A percentile compares a stretch with the other conserved stretches of the same genome.
Conservation (phyloP, 148 eudicot genomes). For the Rhododendron henanense region DNA sequence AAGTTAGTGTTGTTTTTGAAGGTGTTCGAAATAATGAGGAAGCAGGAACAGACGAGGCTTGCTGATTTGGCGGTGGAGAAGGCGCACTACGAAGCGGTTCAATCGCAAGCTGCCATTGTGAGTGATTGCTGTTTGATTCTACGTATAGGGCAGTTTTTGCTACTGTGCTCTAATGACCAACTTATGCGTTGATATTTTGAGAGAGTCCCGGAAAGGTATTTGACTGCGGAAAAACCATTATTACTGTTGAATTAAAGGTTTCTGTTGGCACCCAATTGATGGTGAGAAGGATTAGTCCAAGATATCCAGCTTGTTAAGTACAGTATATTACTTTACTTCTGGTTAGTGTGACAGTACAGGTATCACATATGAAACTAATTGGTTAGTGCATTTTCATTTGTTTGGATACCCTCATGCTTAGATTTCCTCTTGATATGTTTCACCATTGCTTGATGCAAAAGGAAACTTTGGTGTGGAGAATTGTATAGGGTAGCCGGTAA, state of each 20-base stretch:
- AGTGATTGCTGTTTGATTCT: constrained; percentile 17
- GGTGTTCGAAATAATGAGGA: constrained; percentile 79
- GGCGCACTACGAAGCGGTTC: constrained; percentile 46
- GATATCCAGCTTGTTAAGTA: not conserved
- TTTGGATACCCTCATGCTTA: not conserved
- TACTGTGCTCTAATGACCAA: not conserved
- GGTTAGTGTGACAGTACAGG: not conserved
- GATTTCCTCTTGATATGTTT: not conserved
- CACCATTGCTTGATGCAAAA: not conserved
- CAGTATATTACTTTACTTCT: not conserved
- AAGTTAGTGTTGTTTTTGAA: constrained; percentile 12
- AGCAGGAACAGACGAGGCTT: constrained; percentile 78
- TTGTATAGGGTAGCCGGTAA: not conserved
- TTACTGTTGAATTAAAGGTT: not conserved
- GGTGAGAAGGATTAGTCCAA: not conserved
- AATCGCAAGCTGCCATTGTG: constrained; percentile 59
- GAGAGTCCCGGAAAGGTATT: not conserved
- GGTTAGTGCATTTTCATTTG: not conserved
- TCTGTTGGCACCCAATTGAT: not conserved
- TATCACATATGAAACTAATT: not conserved
- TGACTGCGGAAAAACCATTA: not conserved
- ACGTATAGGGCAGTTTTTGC: not conserved
- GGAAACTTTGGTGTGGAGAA: not conserved
- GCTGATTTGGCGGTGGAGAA: constrained; percentile 77
- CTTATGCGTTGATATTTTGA: not conserved